Evolutionary conservation across 2,329 filamentous ascomycete species (phyloP), one percentile per base, ranked within the genome.

Genomic region (Ophiosphaerella narmari): DNA sequence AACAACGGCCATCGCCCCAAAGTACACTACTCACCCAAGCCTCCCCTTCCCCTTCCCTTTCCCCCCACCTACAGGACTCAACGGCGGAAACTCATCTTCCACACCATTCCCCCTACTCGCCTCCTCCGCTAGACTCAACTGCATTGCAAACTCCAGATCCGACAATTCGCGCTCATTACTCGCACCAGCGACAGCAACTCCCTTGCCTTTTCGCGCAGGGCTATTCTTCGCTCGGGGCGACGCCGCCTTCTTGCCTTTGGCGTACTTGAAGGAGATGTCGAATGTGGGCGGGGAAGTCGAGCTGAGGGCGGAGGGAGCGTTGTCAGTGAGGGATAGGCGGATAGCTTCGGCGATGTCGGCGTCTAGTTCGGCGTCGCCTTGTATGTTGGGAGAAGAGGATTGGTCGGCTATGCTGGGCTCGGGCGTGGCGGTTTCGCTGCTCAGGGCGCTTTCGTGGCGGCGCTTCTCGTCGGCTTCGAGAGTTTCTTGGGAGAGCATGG

Each of bases 281-380:
- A 72, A 78, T 11, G 49, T 50, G 16, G 60, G 52, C 5, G 54
- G 52, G 9, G 57, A 52, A 2, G 56, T 51, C 1, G 52, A 48
- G 11, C 44, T 43, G 32, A 49, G 39, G 35, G 35, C 54, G 16
- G 58, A 52, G 8, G 46, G 48, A n/a, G 60, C 43, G 34, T 39
- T 58, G 5, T 67, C 64, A 40, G 67, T 70, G 9, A 80, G 63
- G 38, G 77, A 79, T 24, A 83, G 74, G 12, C 83, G 81, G 45
- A 86, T 86, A 0, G 84, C 84, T 71, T 87, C 83, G 4, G 83
- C 83, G 16, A 87, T 77, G 32, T 86, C 83, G 4, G 80, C 78
- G 48, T 84, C 82, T 3, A 82, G 62, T 31, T 80, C 77, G 32
- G 81, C 77, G 14, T 80, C 76, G 0, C 74, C 68, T 12, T 77